Conservation (phyloP, 2,329 filamentous ascomycete genomes). For the Magnaporthiopsis incrustans region DNA sequence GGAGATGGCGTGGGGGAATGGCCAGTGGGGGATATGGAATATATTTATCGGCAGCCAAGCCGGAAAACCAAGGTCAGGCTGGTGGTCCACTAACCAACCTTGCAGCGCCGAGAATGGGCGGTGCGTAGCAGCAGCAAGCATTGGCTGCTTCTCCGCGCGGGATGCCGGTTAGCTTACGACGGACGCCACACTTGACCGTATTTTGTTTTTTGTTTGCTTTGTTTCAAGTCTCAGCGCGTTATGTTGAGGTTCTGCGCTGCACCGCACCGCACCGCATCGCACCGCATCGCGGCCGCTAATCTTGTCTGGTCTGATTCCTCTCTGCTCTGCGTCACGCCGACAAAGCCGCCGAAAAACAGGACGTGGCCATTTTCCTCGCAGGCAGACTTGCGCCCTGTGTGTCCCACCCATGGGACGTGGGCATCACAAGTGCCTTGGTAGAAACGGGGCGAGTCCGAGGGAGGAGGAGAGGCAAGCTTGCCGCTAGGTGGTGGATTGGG, state of each 20-base stretch:
- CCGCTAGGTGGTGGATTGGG: background rate
- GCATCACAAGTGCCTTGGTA: background rate
- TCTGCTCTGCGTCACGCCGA: background rate
- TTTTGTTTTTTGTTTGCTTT: background rate
- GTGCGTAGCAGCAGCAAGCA: background rate
- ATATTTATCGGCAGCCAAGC: background rate
- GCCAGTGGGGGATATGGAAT: background rate
- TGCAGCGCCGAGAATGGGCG: background rate
- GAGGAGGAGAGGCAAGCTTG: background rate
- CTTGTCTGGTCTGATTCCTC: background rate
- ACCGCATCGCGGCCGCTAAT: no score
- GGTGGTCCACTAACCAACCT: background rate
- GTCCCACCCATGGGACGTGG: background rate
- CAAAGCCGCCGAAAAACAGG: background rate
- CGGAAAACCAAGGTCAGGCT: background rate
- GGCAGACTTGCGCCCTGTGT: background rate
- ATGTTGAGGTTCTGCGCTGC: background rate
- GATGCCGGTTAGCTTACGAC: slow-evolving; percentile 1
- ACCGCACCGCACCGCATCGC: background rate
- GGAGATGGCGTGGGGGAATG: background rate
- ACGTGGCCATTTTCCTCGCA: background rate
- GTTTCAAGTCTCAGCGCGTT: background rate
- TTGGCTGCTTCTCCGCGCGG: background rate
- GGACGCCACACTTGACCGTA: background rate
- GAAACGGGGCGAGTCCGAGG: background rate